Evolutionary conservation across 352 stramenopile species (phyloP).

Genomic region (Phytopythium vexans): DNA sequence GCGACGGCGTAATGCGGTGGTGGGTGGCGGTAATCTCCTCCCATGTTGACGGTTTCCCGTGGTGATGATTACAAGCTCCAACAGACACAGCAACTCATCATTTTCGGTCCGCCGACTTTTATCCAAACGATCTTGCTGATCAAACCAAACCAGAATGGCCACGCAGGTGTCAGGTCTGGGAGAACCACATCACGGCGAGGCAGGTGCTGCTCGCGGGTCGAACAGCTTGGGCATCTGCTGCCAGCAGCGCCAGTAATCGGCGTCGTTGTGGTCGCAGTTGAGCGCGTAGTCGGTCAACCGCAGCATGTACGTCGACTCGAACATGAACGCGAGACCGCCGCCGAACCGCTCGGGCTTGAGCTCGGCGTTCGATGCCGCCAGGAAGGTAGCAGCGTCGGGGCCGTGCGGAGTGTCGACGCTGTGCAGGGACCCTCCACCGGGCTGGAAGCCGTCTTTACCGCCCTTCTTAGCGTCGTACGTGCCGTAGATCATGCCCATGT

Average conservation of each 20-base stretch:
- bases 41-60: no score
- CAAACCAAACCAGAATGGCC: no score
- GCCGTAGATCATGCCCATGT: conserved; percentile 97
- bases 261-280: conserved; percentile 82
- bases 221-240: conserved; percentile 90
- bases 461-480: conserved; percentile 95
- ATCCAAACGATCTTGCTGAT: no score
- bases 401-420: conserved; percentile 89
- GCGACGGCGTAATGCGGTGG: no score
- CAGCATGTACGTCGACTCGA: conserved; percentile 93
- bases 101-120: no score
- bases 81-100: no score
- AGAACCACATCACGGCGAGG: no score
- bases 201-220: conserved; percentile 26
- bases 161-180: no score
- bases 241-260: conserved; percentile 94
- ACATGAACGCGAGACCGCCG: conserved; percentile 96
- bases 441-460: conserved; percentile 84
- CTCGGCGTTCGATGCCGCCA: conserved; percentile 79
- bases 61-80: no score
- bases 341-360: conserved; percentile 90
- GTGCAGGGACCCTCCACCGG: conserved; percentile 92
- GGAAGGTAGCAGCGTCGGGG: conserved; percentile 92
- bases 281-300: conserved; percentile 89
- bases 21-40: no score